Conservation (phyloP, 352 stramenopile genomes). For the Pythium guiyangense region DNA sequence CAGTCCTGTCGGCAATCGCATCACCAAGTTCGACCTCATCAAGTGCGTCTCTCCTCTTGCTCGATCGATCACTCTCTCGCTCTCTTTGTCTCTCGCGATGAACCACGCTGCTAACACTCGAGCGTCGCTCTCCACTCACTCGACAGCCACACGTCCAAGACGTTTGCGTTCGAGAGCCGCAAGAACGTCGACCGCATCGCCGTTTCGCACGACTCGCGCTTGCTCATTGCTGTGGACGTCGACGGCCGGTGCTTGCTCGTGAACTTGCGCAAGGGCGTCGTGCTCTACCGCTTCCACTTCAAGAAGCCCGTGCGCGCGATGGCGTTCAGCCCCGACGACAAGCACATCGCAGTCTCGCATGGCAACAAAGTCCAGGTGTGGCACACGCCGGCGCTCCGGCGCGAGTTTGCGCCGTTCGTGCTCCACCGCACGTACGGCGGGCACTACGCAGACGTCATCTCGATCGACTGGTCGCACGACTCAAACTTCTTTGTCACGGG, state of each 20-base stretch:
- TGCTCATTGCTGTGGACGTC: constrained; percentile 88
- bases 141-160: constrained; percentile 76
- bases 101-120: background rate
- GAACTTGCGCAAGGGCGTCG: constrained; percentile 84
- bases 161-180: constrained; percentile 89
- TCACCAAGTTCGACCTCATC: constrained; percentile 93
- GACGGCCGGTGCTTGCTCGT: constrained; percentile 90
- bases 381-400: constrained; percentile 75
- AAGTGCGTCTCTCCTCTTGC: constrained; percentile 58
- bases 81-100: too few species aligned
- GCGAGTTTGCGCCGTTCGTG: constrained; percentile 90
- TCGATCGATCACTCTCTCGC: background rate
- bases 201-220: constrained; percentile 85
- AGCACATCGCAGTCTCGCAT: constrained; percentile 84
- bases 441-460: constrained; percentile 87
- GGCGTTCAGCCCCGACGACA: constrained; percentile 87
- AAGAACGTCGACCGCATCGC: constrained; percentile 88
- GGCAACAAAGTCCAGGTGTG: constrained; percentile 92
- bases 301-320: constrained; percentile 87
- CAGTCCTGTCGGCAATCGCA: constrained; percentile 91
- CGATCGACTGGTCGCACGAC: constrained; percentile 85
- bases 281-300: constrained; percentile 94
- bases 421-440: constrained; percentile 86
- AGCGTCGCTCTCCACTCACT: too few species aligned
- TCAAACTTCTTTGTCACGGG: constrained; percentile 89